Evolutionary conservation across 192 early-diverging fungal genomes (phyloP), one percentile per base, ranked within the genome.

Genomic region (Helicostylum pulchrum): DNA sequence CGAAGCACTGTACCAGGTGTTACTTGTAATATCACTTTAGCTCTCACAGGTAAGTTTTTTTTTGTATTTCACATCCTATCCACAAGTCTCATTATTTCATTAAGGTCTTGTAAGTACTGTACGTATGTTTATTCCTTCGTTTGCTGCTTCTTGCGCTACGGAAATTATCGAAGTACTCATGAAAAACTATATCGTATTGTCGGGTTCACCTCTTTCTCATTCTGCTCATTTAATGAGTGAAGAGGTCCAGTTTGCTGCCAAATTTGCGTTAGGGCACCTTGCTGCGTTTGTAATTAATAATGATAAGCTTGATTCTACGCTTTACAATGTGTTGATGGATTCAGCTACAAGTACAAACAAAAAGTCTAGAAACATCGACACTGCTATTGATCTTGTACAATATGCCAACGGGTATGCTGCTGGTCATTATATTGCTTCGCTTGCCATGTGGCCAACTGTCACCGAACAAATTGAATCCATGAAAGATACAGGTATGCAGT

Each of bases 241-340:
- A 53, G 71, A 73, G 48, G 71, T 73, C 3, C 71, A 73, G 19
- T 73, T 62, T 46, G 66, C 61, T 20, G 62, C 62, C 12, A 39
- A 62, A n/a, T 73, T 62, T 17, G 62, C 55, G 10, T 30, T 68
- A 14, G 71, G 71, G 0, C 53, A 68, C 42, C 45, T 73, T n/a
- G 54, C 65, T 12, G 57, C 61, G 10, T 73, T 56, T 36, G 39
- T 68, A 6, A 64, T 73, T 36, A 49, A 36, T 10, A 67, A 73
- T n/a, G 71, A 73, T n/a, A 57, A 62, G 14, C 20, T 62, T 17
- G 15, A 30, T 17, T 56, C 20, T 7, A 30, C 34, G 0, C 17
- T 73, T 23, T 23, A 58, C 1, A 44, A 56, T 11, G 36, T 43
- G 1, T 44, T 63, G 1, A 39, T 61, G 8, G 23, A 61, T 7